Evolutionary conservation across 1,139 yeast species (phyloP).

Genomic region (Debaryomyces sp.): DNA sequence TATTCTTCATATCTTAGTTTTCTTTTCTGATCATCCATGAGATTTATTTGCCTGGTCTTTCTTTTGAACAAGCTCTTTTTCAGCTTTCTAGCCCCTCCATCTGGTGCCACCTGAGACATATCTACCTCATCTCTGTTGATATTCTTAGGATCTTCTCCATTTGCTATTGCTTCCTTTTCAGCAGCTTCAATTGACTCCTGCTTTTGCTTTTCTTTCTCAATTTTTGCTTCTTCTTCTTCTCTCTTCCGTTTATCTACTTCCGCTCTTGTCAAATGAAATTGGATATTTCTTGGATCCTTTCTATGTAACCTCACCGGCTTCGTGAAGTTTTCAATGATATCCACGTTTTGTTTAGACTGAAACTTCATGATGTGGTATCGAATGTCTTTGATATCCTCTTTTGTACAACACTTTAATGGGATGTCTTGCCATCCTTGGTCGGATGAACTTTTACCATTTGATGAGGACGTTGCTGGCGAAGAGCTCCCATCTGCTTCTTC

Average conservation of each 20-base stretch:
- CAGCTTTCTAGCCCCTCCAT: conserved; percentile 82
- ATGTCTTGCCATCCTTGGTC: conserved; percentile 59
- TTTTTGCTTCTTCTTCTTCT: conserved; percentile 42
- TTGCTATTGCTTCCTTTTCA: conserved; percentile 20
- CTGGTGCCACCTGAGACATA: conserved; percentile 83
- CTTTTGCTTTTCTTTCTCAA: conserved; percentile 32
- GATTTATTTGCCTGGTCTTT: conserved; percentile 82
- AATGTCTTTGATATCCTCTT: conserved; percentile 71
- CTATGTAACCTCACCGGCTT: conserved; percentile 87
- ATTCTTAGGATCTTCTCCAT: conserved; percentile 23
- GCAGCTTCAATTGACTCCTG: conserved; percentile 27
- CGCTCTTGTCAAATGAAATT: conserved; percentile 72
- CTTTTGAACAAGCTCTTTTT: conserved; percentile 67
- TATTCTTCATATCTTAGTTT: conserved; percentile 90
- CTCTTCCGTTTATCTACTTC: conserved; percentile 62
- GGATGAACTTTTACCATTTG: conserved; percentile 12
- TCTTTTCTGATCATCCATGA: conserved; percentile 79
- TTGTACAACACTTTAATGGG: conserved; percentile 71
- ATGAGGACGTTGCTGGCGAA: conserved; percentile 2
- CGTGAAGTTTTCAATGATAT: conserved; percentile 70
- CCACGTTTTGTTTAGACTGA: conserved; percentile 70
- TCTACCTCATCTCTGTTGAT: conserved; percentile 40
- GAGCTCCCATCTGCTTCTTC: conserved; percentile 19
- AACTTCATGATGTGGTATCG: conserved; percentile 84
- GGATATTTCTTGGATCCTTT: conserved; percentile 89